A percentile compares a stretch with the other conserved stretches of the same genome.
Evolutionary conservation across 164 flowering plant genomes (phyloP).

Genomic region (Chloranthus sessilifolius): DNA sequence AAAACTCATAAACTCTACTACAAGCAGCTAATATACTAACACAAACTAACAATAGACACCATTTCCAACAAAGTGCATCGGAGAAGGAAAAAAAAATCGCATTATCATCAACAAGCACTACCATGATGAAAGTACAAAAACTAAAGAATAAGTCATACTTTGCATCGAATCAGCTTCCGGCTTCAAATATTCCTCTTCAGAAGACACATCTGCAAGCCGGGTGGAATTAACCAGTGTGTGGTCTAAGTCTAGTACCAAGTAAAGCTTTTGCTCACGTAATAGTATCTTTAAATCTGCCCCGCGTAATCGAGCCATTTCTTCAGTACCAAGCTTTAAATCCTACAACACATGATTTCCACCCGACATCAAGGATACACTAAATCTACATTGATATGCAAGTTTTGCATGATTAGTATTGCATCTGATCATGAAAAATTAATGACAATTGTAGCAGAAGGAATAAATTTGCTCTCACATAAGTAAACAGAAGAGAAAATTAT

Average conservation of each 20-base stretch:
- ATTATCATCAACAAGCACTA: neutral
- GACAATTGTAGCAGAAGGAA: neutral
- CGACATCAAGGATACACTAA: neutral
- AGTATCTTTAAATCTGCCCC: slow-evolving; percentile 44
- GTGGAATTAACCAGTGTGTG: slow-evolving; percentile 86
- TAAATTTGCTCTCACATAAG: too few species aligned
- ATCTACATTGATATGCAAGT: too few species aligned
- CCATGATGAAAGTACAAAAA: neutral
- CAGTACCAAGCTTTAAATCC: slow-evolving; percentile 61
- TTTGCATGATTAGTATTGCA: too few species aligned
- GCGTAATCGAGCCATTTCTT: slow-evolving; percentile 61
- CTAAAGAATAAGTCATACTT: slow-evolving; percentile 30
- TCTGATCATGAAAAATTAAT: too few species aligned
- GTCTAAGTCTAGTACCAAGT: slow-evolving; percentile 75
- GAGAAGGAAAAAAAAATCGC: neutral
- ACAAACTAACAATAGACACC: too few species aligned
- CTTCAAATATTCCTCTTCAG: slow-evolving; percentile 59
- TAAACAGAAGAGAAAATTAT: too few species aligned
- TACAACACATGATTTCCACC: too few species aligned
- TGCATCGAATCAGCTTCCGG: slow-evolving; percentile 36
- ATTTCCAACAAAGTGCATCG: too few species aligned
- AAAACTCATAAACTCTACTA: too few species aligned
- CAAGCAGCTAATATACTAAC: neutral
- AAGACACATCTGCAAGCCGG: slow-evolving; percentile 31
- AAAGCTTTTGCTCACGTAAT: slow-evolving; percentile 51